Evolutionary conservation across 106 monocot species (phyloP).

Genomic region (Apostasia ramifera): DNA sequence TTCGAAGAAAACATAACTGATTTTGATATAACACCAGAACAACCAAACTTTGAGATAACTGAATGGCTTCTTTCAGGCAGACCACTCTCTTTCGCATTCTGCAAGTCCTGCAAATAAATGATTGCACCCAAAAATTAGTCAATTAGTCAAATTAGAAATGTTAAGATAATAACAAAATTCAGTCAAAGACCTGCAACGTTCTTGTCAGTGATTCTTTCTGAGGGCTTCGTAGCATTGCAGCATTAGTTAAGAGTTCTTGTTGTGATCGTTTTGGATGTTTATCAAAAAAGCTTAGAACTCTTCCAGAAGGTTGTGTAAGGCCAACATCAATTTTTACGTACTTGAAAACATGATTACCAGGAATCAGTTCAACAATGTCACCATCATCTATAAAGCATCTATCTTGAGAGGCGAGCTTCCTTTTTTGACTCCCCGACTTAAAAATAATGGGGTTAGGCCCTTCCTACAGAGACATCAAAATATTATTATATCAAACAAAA

Average conservation of each 20-base stretch:
- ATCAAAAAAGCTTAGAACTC: conserved; percentile 10
- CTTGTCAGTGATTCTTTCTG: conserved; percentile 38
- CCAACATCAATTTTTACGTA: conserved; percentile 35
- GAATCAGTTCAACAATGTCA: conserved; percentile 89
- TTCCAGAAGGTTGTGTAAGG: conserved; percentile 13
- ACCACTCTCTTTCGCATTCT: conserved; percentile 13
- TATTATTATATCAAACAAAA: neutral
- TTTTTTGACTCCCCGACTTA: conserved; percentile 38
- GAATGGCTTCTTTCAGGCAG: neutral
- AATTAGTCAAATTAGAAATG: neutral
- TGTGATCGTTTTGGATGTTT: conserved; percentile 24
- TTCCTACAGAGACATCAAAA: conserved; percentile 46
- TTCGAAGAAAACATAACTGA: conserved; percentile 19
- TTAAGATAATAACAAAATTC: neutral
- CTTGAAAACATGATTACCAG: conserved; percentile 62
- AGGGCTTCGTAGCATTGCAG: conserved; percentile 32
- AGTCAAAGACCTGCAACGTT: conserved; percentile 32
- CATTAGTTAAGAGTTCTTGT: conserved; percentile 11
- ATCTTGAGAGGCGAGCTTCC: conserved; percentile 45
- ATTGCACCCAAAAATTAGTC: conserved; percentile 3
- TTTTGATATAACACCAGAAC: conserved; percentile 6
- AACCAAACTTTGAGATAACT: neutral
- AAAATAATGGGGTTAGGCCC: conserved; percentile 77
- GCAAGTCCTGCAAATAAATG: conserved; percentile 10
- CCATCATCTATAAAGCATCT: conserved; percentile 42